Base-by-base conservation (phyloP, 768 basidiomycete genomes). In the Amanita polypyramis region DNA sequence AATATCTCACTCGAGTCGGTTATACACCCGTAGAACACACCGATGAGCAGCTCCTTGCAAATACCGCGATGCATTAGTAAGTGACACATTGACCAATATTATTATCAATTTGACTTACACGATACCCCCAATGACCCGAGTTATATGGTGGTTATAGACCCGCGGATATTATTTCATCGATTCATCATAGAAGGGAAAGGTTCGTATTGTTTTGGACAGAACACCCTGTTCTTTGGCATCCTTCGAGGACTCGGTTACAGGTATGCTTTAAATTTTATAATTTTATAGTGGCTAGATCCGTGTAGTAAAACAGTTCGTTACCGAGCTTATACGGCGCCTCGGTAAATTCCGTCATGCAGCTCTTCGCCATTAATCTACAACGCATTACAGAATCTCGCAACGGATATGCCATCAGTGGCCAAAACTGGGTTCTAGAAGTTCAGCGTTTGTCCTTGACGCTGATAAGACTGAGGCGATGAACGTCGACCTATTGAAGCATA, bases 41-140 rank as follows among this genome's bases (percentile, higher is more conserved):
- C 12, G 49, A 38, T 8, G 53, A 52, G 40, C 53, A 52, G n/a
- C 53, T 52, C 4, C 51, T 63, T 21, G 23, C 48, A 3, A 68
- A 66, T 37, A 66, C 62, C 0, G 55, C 56, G 5, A 66, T 69
- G 62, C 68, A 68, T 42, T 68, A 67, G 68, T 68, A 48, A 49
- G 66, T 55, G 12, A 7, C n/a, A 14, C 3, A 8, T n/a, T n/a
- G 8, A 19, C 17, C 7, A 44, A 44, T 10, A 32, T 20, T 20
- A n/a, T 17, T 44, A 11, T 32, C n/a, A n/a, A 17, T 44, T 33
- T 8, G n/a, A 30, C 27, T 33, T 12, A 17, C n/a, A n/a, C n/a
- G n/a, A 33, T 33, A 9, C 2, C 12, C 11, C n/a, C 25, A 44
- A 29, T 19, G 19, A 9, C 11, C 32, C 43, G 2, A 17, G 17